Evolutionary conservation across 768 basidiomycete species (phyloP), one percentile per base, ranked within the genome.

Genomic region (Porphyrellus cyaneotinctus): DNA sequence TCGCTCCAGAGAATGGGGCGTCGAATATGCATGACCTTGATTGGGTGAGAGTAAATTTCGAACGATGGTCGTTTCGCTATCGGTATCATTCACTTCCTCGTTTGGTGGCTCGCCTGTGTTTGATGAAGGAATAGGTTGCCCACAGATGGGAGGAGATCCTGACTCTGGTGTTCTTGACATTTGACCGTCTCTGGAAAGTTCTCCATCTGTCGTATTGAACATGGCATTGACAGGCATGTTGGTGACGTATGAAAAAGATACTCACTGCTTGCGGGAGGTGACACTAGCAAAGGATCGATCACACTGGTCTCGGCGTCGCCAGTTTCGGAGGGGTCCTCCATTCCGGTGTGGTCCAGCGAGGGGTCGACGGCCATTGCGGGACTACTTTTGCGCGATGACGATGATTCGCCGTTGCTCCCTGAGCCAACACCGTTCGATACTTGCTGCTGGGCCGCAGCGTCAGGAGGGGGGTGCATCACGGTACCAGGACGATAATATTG

Each of bases 401-500:
- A 64, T 15, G 66, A 63, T 47, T 59, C 62, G n/a, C 56, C 63
- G 12, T 56, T 60, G 52, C 59, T 58, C 0, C 69, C 58, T 10
- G 64, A 60, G 39, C 50, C 20, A 7, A 65, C 41, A 33, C 63
- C 54, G 4, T 68, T 67, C 35, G 57, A 54, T 47, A 65, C 57
- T 35, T 68, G 66, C 28, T 47, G 53, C 28, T 60, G 61, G 26
- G 54, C 8, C 9, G 51, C 22, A 31, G 56, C 39, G 13, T 67
- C 59, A 20, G 53, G 51, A 32, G 60, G 11, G 12, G 45, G 60
- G 8, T 60, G 67, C 28, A 64, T 58, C 60, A 72, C 62, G 31
- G 56, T 42, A 31, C 36, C 61, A 15, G 67, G 60, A 30, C 81
- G 80, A 57, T 84, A 83, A 60, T 82, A 80, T 6, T 77, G 74